These are phyloP conservation scores for Neocallimastix lanati DNA, from an alignment of 192 early-diverging fungal species.

Conservation along the genomic window DNA sequence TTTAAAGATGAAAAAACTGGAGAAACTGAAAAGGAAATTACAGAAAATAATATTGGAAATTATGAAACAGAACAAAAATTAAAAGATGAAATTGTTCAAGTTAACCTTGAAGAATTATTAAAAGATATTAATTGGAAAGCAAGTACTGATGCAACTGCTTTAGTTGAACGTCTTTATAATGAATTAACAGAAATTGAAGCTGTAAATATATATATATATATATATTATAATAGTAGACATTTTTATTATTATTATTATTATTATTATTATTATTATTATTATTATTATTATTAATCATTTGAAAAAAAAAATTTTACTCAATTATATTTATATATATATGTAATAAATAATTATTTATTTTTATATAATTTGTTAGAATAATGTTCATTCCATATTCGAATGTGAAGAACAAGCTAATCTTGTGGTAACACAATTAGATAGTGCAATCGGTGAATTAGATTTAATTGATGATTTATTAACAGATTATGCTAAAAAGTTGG, in stretches of 20 bases:
- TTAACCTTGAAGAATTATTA: conserved; percentile 57
- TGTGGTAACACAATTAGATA: conserved; percentile 68
- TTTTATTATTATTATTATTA: too few species aligned
- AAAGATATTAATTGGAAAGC: conserved; percentile 79
- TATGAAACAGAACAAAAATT: neutral
- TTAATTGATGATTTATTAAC: conserved; percentile 73
- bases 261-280: too few species aligned
- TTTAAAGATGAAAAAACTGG: neutral
- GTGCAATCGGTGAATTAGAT: conserved; percentile 58
- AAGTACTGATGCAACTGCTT: conserved; percentile 64
- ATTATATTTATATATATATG: too few species aligned
- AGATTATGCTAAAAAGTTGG: conserved; percentile 68
- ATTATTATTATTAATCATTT: too few species aligned
- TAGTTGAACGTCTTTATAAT: conserved; percentile 63
- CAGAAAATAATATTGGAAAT: neutral
- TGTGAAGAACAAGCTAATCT: conserved; percentile 63
- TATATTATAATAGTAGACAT: too few species aligned
- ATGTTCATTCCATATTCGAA: conserved; percentile 86
- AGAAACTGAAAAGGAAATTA: neutral
- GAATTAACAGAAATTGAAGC: conserved; percentile 75
- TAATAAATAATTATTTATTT: neutral
- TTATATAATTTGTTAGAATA: conserved; percentile 27
- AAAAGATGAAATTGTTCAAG: neutral
- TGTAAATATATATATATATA: conserved; percentile 16
- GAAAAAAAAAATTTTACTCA: too few species aligned